A percentile compares a stretch with the other conserved stretches of the same genome.
phyloP scores from a whole-genome alignment of 1,284 basidiomycete genomes.

The Leccinum fuscescens region DNA sequence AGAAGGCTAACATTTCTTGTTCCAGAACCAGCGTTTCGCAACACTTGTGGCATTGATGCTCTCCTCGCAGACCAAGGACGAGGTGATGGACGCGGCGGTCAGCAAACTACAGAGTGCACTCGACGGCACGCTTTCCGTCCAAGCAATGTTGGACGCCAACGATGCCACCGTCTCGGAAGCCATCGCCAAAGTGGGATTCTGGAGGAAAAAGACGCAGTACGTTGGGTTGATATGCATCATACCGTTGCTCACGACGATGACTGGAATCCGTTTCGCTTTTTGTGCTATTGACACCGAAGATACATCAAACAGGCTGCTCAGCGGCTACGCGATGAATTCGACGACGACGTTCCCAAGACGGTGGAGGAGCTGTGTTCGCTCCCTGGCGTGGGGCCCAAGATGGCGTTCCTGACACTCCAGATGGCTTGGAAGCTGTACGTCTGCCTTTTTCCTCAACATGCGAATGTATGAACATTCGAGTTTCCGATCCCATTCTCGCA shows the following conservation, averaged over 20 bases:
- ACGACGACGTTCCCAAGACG: slow-evolving; percentile 82
- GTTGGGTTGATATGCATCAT: slow-evolving; percentile 17
- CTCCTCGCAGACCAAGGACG: slow-evolving; percentile 93
- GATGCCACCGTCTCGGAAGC: slow-evolving; percentile 64
- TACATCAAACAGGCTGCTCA: slow-evolving; percentile 75
- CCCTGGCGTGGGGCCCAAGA: slow-evolving; percentile 89
- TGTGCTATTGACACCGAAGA: slow-evolving; percentile 33
- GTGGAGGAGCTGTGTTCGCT: slow-evolving; percentile 82
- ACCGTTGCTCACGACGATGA: neutral
- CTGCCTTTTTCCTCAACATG: neutral
- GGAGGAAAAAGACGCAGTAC: slow-evolving; percentile 82
- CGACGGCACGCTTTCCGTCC: slow-evolving; percentile 75
- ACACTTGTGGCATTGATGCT: slow-evolving; percentile 94
- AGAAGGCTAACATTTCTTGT: too few species aligned
- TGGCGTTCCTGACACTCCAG: slow-evolving; percentile 86
- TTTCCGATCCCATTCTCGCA: too few species aligned
- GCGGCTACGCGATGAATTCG: slow-evolving; percentile 67
- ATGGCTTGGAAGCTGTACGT: slow-evolving; percentile 81
- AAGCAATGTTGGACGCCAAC: slow-evolving; percentile 67
- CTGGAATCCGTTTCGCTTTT: neutral
- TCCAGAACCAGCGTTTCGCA: slow-evolving; percentile 74
- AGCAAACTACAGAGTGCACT: slow-evolving; percentile 71
- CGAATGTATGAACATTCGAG: neutral
- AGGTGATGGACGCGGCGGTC: slow-evolving; percentile 85
- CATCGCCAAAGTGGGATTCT: slow-evolving; percentile 91